Evolutionary conservation across 2,329 filamentous ascomycete genomes (phyloP), one percentile per base, ranked within the genome.

Genomic region (Fusarium burgessii): DNA sequence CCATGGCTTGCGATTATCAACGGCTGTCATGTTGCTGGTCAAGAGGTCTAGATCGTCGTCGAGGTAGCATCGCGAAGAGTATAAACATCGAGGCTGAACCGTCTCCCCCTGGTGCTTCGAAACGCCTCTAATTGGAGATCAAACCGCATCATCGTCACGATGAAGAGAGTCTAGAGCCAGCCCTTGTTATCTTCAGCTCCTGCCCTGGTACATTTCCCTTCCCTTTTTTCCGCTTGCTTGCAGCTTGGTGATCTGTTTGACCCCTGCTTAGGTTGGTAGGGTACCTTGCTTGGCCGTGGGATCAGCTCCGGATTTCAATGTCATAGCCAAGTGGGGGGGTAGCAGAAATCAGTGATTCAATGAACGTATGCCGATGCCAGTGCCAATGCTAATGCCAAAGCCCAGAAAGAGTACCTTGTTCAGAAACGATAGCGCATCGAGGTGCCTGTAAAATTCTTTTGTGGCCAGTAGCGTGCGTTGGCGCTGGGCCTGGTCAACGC

Each of bases 261-360:
- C 62, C 70, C 70, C 70, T 72, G 70, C 50, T 50, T 40, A 46
- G 64, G 38, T 47, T 42, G 38, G 29, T 29, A 35, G 40, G 32
- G 50, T 62, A 25, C 64, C 64, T 56, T 67, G 62, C 43, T 70
- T 45, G 36, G 54, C 58, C 70, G 70, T 73, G 64, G 50, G 66
- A 41, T 70, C 70, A 57, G 42, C 62, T 72, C 66, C 66, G 66
- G 62, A 40, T 47, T 54, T 56, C 35, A 36, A 45, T 52, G 52
- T 54, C 62, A 56, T 65, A 62, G 54, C 49, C 36, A 65, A 54
- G 45, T 47, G 60, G 56, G 68, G 58, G 38, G 60, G 29, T 25
- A 25, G 43, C 47, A 59, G n/a, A 38, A 58, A 46, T 23, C 57
- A 58, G 61, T 67, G 64, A 62, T 67, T 61, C 66, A 66, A 66